Conservation (phyloP, 202 grass and related monocot species). For the Hordeum pubiflorum region DNA sequence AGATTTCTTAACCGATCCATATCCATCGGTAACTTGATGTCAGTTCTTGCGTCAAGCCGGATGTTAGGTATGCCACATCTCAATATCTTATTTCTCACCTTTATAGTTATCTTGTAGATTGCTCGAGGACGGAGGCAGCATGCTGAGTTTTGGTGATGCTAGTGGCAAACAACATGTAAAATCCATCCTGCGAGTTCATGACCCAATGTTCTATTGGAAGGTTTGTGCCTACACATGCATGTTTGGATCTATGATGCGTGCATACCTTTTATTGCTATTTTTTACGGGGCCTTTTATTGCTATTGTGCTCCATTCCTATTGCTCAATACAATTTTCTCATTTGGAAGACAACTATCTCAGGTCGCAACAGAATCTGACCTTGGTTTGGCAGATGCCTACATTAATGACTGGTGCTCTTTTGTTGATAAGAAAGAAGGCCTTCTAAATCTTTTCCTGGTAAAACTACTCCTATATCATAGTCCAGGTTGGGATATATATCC, state of each 20-base stretch:
- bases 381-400: slow-evolving; percentile 77
- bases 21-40: too few relatives aligned
- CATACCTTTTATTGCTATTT: too few relatives aligned
- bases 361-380: slow-evolving; percentile 74
- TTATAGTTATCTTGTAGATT: slow-evolving; percentile 26
- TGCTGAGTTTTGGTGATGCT: slow-evolving; percentile 54
- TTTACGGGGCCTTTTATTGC: too few relatives aligned
- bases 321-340: not conserved
- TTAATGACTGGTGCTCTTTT: slow-evolving; percentile 73
- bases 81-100: not conserved
- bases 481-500: too few relatives aligned
- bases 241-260: not conserved
- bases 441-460: not conserved
- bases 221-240: not conserved
- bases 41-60: too few relatives aligned
- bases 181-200: slow-evolving; percentile 32
- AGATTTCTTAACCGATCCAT: too few relatives aligned
- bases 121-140: slow-evolving; percentile 67
- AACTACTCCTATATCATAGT: not conserved
- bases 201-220: slow-evolving; percentile 63
- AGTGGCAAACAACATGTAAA: slow-evolving; percentile 33
- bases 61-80: too few relatives aligned
- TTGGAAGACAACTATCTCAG: not conserved
- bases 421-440: slow-evolving; percentile 44
- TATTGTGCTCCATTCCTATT: not conserved